Percentiles rank a stretch among this genome's conserved stretches.
Evolutionary conservation across 139 green algal genomes (phyloP).

Genomic region (Ostreobium quekettii): DNA sequence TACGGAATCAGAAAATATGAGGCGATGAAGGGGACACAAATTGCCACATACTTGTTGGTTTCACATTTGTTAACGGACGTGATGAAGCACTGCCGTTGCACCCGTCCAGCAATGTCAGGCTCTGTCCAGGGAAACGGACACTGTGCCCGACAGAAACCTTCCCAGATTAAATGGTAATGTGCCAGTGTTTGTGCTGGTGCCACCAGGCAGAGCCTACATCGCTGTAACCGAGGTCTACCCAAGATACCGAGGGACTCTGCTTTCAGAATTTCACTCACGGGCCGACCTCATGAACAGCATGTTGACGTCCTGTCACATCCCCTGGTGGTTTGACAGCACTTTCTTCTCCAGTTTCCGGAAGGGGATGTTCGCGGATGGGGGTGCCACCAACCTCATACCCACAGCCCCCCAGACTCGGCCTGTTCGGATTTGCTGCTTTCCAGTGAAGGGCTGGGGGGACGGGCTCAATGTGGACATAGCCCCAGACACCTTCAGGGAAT

Average conservation of each 20-base stretch:
- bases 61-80: too few relatives aligned
- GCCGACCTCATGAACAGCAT: conserved; percentile 65
- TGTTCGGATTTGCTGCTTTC: conserved; percentile 57
- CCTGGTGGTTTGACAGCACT: conserved; percentile 41
- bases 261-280: conserved; percentile 43
- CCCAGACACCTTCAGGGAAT: conserved; percentile 26
- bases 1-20: too few relatives aligned
- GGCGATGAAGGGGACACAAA: too few relatives aligned
- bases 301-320: conserved; percentile 67
- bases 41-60: too few relatives aligned
- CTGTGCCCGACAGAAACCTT: too few relatives aligned
- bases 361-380: conserved; percentile 50
- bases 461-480: conserved; percentile 11
- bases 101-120: too few relatives aligned
- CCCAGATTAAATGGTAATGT: too few relatives aligned
- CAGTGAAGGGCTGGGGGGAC: conserved; percentile 26
- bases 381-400: conserved; percentile 82
- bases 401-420: conserved; percentile 27
- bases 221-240: conserved; percentile 27
- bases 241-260: conserved; percentile 21
- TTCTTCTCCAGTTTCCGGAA: conserved; percentile 50
- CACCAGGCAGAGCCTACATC: conserved; percentile 11
- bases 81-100: too few relatives aligned
- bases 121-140: too few relatives aligned
- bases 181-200: too few relatives aligned